Base-by-base conservation (phyloP, 306 rosid genomes). In the apple (Malus domestica) region DNA sequence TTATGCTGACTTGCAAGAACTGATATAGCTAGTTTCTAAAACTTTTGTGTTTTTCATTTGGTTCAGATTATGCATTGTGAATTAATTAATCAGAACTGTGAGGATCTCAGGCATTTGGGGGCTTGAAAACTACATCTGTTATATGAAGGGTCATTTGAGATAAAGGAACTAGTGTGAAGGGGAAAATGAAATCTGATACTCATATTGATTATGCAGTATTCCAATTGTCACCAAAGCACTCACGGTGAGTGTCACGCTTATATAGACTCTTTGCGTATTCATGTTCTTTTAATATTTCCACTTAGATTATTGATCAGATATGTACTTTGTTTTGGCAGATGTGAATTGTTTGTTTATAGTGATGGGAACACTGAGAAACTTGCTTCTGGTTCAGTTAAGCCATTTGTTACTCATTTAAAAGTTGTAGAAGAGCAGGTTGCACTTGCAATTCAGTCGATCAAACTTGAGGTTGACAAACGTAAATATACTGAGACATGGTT, bases 121-220 rank as follows among this genome's bases (percentile, higher is more conserved):
- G 70, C 73, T 44, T 63, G 71, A 78, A 85, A 73, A 35, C 73
- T 71, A 74, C 70, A 5, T 76, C 66, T 55, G 76, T 78, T 83
- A 71, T 20, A 80, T 87, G 97, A 87, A 75, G 80, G 78, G 67
- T 78, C 78, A 14, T 72, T 76, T 77, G 72, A 72, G 84, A 78
- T 64, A 68, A 83, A 67, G 61, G 73, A 45, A 70, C 77, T 71
- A 57, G 15, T 78, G 78, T 74, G 80, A 74, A 76, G 65, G 29
- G 75, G 78, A 91, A 87, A 87, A 96, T 96, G 99, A 96, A 88
- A 86, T 77, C 98, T n/a, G 96, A 87, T 46, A 81, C 90, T 40
- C 93, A 89, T 82, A 89, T 96, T 85, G 99, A 96, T 76, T 92
- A 88, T 83, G 99, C 99, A 7, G 88, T 88, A 30, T 85, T 96